Evolutionary conservation across 129 eudicot genomes (phyloP).

Genomic region (Lonicera japonica): DNA sequence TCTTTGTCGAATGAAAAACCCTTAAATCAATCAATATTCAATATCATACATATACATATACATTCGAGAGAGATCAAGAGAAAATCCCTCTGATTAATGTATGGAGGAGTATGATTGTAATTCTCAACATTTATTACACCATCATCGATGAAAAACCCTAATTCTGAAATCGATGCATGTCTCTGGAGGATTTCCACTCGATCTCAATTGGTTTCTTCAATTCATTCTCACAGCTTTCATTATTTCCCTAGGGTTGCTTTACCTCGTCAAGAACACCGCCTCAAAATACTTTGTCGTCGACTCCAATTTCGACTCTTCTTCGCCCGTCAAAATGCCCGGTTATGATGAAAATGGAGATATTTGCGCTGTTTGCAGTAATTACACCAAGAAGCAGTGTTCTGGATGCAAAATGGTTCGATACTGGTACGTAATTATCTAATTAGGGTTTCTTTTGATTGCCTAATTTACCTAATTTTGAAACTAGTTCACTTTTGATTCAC

Average conservation of each 20-base stretch:
- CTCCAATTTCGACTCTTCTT: slow-evolving; percentile 39
- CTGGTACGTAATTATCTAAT: slow-evolving; percentile 36
- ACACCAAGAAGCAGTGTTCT: slow-evolving; percentile 52
- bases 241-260: slow-evolving; percentile 40
- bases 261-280: slow-evolving; percentile 49
- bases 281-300: slow-evolving; percentile 54
- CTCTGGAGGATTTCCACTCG: slow-evolving; percentile 35
- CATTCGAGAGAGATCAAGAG: no score
- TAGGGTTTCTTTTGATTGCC: neutral
- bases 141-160: neutral
- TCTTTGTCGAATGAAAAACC: no score
- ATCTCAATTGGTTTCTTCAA: slow-evolving; percentile 57
- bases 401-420: slow-evolving; percentile 64
- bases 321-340: slow-evolving; percentile 24
- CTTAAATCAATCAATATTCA: no score
- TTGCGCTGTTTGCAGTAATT: slow-evolving; percentile 60
- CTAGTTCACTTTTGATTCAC: no score
- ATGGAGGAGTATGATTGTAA: no score
- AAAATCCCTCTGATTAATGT: no score
- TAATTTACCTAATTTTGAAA: no score
- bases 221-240: slow-evolving; percentile 33
- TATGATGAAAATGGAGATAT: slow-evolving; percentile 13
- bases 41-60: no score
- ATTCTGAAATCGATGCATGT: slow-evolving; percentile 31
- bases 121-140: no score